Conservation (phyloP, 768 basidiomycete species). For the Mycena amicta region DNA sequence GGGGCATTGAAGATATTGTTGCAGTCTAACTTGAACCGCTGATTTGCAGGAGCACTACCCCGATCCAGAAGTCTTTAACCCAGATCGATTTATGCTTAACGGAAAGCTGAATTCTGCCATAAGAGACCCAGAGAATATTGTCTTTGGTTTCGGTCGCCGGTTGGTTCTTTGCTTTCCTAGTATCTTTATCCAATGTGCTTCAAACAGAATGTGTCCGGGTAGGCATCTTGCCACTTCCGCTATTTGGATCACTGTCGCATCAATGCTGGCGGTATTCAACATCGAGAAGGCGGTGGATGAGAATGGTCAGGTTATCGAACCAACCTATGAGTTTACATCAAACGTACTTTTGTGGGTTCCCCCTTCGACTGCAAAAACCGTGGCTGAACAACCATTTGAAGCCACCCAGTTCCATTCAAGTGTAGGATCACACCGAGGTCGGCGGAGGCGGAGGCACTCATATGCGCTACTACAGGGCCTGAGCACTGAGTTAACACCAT, state of each 20-base stretch:
- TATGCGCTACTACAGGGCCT: too few species aligned
- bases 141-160: background rate
- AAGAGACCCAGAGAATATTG: background rate
- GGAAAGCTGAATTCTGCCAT: background rate
- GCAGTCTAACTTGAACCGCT: too few species aligned
- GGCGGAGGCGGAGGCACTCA: background rate
- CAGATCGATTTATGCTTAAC: background rate
- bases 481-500: too few species aligned
- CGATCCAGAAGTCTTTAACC: background rate
- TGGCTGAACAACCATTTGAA: too few species aligned
- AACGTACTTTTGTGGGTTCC: background rate
- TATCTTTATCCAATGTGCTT: background rate
- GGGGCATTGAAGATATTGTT: too few species aligned
- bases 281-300: background rate
- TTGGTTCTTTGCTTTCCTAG: background rate
- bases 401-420: background rate
- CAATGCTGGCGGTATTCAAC: background rate
- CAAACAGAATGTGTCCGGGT: background rate
- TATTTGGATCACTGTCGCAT: background rate
- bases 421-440: background rate
- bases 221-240: background rate
- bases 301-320: background rate
- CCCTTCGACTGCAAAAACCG: background rate
- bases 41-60: background rate
- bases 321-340: background rate